Evolutionary conservation across 1,139 yeast species (phyloP).

Genomic region (Hyphopichia wangnamkhiaoensis): DNA sequence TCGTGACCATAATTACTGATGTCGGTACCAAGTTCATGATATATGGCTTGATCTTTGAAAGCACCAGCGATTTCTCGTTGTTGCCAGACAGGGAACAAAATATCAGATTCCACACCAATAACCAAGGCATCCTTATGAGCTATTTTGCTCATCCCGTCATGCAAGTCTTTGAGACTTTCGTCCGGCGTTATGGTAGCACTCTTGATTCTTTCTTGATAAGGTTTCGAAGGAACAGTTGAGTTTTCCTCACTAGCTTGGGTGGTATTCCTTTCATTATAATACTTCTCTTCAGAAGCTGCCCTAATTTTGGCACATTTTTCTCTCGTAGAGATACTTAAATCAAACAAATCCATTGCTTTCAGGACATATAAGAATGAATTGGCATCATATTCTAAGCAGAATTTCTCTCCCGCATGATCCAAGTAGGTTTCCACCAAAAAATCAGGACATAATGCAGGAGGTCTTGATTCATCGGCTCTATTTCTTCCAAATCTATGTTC

Average conservation of each 20-base stretch:
- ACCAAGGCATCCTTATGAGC: slow-evolving; percentile 70
- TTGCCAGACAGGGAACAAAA: slow-evolving; percentile 92
- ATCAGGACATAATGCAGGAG: slow-evolving; percentile 92
- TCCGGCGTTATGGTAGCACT: slow-evolving; percentile 44
- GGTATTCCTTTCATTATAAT: slow-evolving; percentile 8
- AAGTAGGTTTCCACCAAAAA: slow-evolving; percentile 87
- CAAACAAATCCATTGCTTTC: slow-evolving; percentile 94
- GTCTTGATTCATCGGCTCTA: slow-evolving; percentile 73
- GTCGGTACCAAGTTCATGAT: slow-evolving; percentile 74
- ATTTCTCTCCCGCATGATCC: slow-evolving; percentile 94
- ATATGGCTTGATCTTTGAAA: slow-evolving; percentile 49
- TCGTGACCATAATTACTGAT: slow-evolving; percentile 87
- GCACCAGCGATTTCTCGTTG: slow-evolving; percentile 78
- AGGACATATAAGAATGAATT: slow-evolving; percentile 84
- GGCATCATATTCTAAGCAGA: slow-evolving; percentile 88
- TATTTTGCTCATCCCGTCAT: slow-evolving; percentile 63
- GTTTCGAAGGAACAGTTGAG: slow-evolving; percentile 51
- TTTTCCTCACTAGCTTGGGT: slow-evolving; percentile 12
- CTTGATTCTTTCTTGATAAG: slow-evolving; percentile 53
- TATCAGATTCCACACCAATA: slow-evolving; percentile 89
- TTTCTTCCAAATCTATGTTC: slow-evolving; percentile 88
- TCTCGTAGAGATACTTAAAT: slow-evolving; percentile 59
- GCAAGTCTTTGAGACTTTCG: slow-evolving; percentile 61
- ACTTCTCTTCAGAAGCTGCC: slow-evolving; percentile 31
- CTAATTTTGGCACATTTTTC: slow-evolving; percentile 44